Percentiles rank a stretch among this genome's conserved stretches.
phyloP scores from a whole-genome alignment of 495 filamentous ascomycete genomes.

The Daldinia loculata region DNA sequence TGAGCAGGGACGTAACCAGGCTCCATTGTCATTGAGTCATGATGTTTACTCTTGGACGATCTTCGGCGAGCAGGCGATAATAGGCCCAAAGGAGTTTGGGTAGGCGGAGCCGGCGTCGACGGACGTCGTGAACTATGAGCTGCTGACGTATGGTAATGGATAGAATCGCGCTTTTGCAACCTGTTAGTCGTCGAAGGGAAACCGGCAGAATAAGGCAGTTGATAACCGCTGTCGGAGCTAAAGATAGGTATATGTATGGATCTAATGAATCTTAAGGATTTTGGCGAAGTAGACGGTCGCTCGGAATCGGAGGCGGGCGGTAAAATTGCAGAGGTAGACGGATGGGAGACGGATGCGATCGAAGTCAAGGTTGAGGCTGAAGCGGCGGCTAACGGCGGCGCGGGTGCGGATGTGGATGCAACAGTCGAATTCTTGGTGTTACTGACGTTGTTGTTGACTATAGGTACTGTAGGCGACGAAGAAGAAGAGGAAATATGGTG shows the following conservation, averaged over 20 bases:
- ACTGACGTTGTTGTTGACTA: not conserved
- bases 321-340: constrained; percentile 18
- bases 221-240: constrained; percentile 27
- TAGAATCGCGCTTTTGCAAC: constrained; percentile 37
- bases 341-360: constrained; percentile 18
- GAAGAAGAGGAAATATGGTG: not conserved
- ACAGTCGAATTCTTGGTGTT: constrained; percentile 11
- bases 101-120: constrained; percentile 29
- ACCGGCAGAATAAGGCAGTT: not conserved
- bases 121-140: constrained; percentile 22
- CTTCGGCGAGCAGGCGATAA: constrained; percentile 30
- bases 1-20: constrained; percentile 35
- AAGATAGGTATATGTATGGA: constrained; percentile 39
- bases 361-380: constrained; percentile 19
- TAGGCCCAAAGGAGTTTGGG: constrained; percentile 16
- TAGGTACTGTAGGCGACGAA: not conserved
- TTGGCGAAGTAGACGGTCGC: constrained; percentile 27
- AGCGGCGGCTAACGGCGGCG: constrained; percentile 26
- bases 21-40: constrained; percentile 52
- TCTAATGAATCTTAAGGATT: constrained; percentile 34
- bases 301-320: constrained; percentile 12
- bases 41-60: constrained; percentile 41
- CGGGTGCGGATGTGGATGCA: constrained; percentile 17
- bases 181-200: constrained; percentile 14
- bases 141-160: constrained; percentile 17